A percentile compares a stretch with the other conserved stretches of the same genome.
phyloP scores from a whole-genome alignment of 2,329 filamentous ascomycete genomes.

The Ophiostoma novo-ulmi region DNA sequence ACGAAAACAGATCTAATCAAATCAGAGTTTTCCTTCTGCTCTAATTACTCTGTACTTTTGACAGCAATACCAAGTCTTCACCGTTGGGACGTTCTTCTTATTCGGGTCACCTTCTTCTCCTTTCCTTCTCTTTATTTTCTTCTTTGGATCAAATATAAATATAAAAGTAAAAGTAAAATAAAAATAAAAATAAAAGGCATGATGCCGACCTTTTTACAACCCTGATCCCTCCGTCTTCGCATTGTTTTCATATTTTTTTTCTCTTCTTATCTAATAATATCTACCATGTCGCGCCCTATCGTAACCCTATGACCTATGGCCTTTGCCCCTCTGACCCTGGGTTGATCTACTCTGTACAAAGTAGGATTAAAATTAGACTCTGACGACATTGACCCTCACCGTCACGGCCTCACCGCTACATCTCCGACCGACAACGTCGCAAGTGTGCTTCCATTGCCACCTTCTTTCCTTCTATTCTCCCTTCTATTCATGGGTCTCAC shows the following conservation, averaged over 20 bases:
- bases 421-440: slow-evolving; percentile 11
- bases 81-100: not conserved
- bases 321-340: not conserved
- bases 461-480: not conserved
- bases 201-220: not conserved
- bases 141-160: not conserved
- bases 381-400: not conserved
- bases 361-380: too few species aligned
- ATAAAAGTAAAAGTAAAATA: not conserved
- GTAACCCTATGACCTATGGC: not conserved
- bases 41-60: too few species aligned
- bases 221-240: slow-evolving; percentile 10
- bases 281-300: too few species aligned
- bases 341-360: too few species aligned
- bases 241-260: not conserved
- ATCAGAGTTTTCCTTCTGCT: not conserved
- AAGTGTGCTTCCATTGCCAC: not conserved
- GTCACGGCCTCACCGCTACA: slow-evolving; percentile 13
- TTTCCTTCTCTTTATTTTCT: not conserved
- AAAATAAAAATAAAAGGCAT: not conserved
- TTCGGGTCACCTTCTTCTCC: not conserved
- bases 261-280: too few species aligned
- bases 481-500: not conserved
- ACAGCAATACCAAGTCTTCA: not conserved
- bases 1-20: not conserved